Evolutionary conservation across 2,329 filamentous ascomycete species (phyloP).

Genomic region (Lasiodiplodia sp.): DNA sequence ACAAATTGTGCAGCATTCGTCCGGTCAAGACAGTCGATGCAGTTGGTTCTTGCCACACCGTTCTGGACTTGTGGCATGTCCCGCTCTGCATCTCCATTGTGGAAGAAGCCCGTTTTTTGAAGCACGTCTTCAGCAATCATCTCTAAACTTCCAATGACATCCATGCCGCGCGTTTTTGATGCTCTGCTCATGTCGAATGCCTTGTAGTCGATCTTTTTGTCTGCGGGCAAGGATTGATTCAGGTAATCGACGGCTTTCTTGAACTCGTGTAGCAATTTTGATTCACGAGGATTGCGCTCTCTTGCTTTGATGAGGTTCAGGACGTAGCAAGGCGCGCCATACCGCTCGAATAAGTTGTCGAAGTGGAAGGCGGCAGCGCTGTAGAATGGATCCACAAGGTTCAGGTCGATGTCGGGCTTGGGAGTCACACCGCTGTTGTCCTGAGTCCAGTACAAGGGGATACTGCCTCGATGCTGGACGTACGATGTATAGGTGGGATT

Average conservation of each 20-base stretch:
- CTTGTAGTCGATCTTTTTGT: conserved; percentile 89
- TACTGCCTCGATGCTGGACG: conserved; percentile 95
- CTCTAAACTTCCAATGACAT: conserved; percentile 93
- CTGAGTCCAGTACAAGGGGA: conserved; percentile 96
- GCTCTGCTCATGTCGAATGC: conserved; percentile 99
- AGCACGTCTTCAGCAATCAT: conserved; percentile 88
- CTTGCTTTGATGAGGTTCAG: conserved; percentile 87
- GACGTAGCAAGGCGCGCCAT: conserved; percentile 90
- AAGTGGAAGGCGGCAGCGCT: conserved; percentile 93
- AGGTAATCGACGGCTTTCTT: conserved; percentile 88
- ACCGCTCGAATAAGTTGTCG: conserved; percentile 90
- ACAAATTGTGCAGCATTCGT: conserved; percentile 99
- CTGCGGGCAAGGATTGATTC: conserved; percentile 87
- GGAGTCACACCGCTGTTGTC: conserved; percentile 94
- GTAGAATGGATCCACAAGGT: conserved; percentile 96
- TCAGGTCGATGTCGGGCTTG: conserved; percentile 94
- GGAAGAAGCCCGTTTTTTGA: conserved; percentile 88
- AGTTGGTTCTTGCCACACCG: conserved; percentile 92
- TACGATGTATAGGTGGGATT: conserved; percentile 95
- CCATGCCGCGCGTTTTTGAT: conserved; percentile 86
- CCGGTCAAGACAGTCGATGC: conserved; percentile 95
- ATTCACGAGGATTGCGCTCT: conserved; percentile 88
- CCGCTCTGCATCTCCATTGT: conserved; percentile 79
- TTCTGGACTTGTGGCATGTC: conserved; percentile 79
- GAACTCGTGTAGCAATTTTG: conserved; percentile 87